These are phyloP conservation scores for Acorus gramineus DNA, from an alignment of 106 monocot species.

Conservation along the genomic window DNA sequence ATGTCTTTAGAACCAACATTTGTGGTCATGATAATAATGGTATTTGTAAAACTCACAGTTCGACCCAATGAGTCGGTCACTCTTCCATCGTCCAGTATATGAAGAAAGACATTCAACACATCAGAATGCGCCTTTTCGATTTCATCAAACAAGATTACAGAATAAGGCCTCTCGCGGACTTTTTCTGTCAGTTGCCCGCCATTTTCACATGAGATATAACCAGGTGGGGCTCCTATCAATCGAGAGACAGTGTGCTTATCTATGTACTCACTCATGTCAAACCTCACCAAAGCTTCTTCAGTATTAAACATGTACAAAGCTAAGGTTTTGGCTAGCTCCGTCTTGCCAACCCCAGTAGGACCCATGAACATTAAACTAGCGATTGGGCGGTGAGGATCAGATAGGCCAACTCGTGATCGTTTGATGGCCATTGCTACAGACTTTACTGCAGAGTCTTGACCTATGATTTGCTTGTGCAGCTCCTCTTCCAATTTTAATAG, in stretches of 20 bases:
- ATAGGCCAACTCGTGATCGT: neutral
- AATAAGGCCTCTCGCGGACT: neutral
- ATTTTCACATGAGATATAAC: neutral
- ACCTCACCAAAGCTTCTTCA: neutral
- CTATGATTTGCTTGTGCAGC: conserved; percentile 80
- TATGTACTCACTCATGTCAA: neutral
- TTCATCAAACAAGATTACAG: neutral
- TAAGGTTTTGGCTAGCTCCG: neutral
- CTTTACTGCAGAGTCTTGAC: neutral
- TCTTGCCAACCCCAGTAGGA: neutral
- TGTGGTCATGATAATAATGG: neutral
- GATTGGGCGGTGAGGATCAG: neutral
- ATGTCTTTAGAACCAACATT: conserved; percentile 56
- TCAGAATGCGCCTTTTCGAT: neutral
- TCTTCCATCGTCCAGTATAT: neutral
- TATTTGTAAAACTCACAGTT: neutral
- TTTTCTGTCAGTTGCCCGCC: neutral
- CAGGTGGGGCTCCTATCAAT: neutral
- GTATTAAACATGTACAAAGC: neutral
- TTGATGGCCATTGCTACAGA: neutral
- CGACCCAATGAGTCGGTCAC: neutral
- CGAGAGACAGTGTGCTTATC: neutral
- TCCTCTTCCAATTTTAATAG: conserved; percentile 86
- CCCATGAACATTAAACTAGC: neutral
- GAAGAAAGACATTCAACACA: neutral